phyloP scores from a whole-genome alignment of 164 flowering plant genomes.

The Stephania yunnanensis region DNA sequence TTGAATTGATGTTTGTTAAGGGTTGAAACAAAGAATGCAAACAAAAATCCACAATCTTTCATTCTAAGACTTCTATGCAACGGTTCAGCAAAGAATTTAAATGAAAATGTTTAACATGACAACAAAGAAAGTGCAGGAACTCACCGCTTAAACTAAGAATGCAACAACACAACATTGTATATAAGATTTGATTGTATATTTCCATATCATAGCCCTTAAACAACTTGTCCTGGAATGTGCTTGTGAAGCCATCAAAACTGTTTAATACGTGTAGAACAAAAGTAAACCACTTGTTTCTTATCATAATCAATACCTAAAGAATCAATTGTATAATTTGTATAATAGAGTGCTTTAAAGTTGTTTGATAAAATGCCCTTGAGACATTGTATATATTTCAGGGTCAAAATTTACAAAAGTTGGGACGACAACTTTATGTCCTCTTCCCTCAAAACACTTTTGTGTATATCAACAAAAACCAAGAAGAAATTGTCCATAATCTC shows the following conservation, averaged over 20 bases:
- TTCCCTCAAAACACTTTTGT: too few relatives aligned
- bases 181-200: constrained; percentile 94
- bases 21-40: not conserved
- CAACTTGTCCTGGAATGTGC: constrained; percentile 94
- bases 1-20: too few relatives aligned
- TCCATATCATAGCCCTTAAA: constrained; percentile 97
- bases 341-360: too few relatives aligned
- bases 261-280: not conserved
- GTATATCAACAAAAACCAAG: too few relatives aligned
- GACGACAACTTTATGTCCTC: too few relatives aligned
- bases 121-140: constrained; percentile 2
- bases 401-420: too few relatives aligned
- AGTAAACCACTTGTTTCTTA: not conserved
- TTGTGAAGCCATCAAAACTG: constrained; percentile 98
- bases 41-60: not conserved
- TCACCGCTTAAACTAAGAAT: constrained; percentile 82
- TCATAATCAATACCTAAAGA: not conserved
- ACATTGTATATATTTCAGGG: too few relatives aligned
- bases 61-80: not conserved
- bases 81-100: not conserved
- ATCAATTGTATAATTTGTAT: not conserved
- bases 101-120: not conserved
- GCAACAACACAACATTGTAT: constrained; percentile 87
- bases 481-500: too few relatives aligned
- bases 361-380: too few relatives aligned